phyloP scores from a whole-genome alignment of 2,329 filamentous ascomycete genomes.

The Boeremia exigua region DNA sequence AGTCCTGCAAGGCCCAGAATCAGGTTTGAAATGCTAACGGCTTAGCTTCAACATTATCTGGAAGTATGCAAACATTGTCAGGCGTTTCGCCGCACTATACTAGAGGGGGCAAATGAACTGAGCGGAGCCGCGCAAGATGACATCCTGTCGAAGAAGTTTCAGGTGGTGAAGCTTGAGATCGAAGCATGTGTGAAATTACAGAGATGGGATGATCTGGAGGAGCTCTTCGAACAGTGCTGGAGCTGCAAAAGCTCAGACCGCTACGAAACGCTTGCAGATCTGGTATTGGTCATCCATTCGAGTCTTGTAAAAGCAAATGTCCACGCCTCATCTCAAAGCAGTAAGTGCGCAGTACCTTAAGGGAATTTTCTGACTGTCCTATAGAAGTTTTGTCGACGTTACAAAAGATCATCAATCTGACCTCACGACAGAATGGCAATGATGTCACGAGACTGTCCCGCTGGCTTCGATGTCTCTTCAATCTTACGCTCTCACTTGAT shows the following conservation, averaged over 20 bases:
- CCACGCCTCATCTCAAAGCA: constrained; percentile 40
- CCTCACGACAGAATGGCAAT: constrained; percentile 64
- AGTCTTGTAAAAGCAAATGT: constrained; percentile 39
- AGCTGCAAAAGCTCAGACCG: constrained; percentile 45
- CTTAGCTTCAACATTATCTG: constrained; percentile 67
- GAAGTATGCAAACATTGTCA: constrained; percentile 65
- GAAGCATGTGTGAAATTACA: constrained; percentile 73
- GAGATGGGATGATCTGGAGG: constrained; percentile 69
- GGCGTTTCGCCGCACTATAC: constrained; percentile 60
- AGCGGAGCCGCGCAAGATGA: constrained; percentile 58
- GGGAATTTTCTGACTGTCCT: neutral
- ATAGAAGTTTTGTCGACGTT: constrained; percentile 50
- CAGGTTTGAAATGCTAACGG: constrained; percentile 38
- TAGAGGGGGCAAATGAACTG: constrained; percentile 46
- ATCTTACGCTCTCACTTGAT: constrained; percentile 66
- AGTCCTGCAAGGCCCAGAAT: constrained; percentile 24
- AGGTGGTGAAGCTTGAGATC: constrained; percentile 77
- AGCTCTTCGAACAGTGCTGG: constrained; percentile 61
- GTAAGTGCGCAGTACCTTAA: constrained; percentile 20
- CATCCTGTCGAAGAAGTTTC: constrained; percentile 66
- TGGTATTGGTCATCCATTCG: constrained; percentile 53
- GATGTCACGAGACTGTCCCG: constrained; percentile 69
- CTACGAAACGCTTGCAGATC: constrained; percentile 56
- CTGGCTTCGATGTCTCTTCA: constrained; percentile 80
- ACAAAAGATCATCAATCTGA: constrained; percentile 72